Evolutionary conservation across 164 flowering plant species (phyloP), one percentile per base, ranked within the genome.

Genomic region (Macadamia integrifolia): DNA sequence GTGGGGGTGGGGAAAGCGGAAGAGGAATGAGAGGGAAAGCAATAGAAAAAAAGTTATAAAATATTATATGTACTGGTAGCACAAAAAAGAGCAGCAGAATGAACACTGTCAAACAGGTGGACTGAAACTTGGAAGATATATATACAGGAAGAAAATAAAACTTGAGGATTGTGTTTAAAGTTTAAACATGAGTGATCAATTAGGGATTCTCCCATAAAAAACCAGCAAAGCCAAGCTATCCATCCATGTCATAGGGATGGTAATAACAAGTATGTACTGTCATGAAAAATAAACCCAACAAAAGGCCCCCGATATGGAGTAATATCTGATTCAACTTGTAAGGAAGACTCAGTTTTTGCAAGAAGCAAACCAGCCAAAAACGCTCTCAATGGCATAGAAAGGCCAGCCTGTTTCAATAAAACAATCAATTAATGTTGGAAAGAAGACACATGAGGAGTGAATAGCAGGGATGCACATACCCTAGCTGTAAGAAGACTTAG

Each of bases 341-440:
- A 23, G 23, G 23, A 23, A 23, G 23, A 23, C 23, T 23, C 23
- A 23, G 99, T 95, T 86, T 95, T 98, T 68, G 99, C 99, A n/a
- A 95, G 95, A 67, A 95, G 97, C 81, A 95, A 82, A 75, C 99
- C 99, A 80, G 99, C 99, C 82, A 95, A 81, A 83, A 95, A 95
- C 66, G 99, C 99, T 69, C 99, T 98, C 79, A 95, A 64, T 60
- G 99, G 98, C 99, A 95, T 95, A 70, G 99, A 95, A 73, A 95
- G 92, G 73, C 99, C 99, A 80, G 98, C 98, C 99, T 95, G 83
- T 69, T 73, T 23, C 60, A 29, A 60, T 28, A 62, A 42, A 30
- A 65, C 23, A 18, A 65, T 61, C 62, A 62, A 49, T 58, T 55
- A 42, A 18, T 28, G 58, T 42, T 23, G 63, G 9, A 9, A 63